Percentiles rank a stretch among this genome's conserved stretches.
phyloP scores from a whole-genome alignment of 768 basidiomycete species.

The Boletus bicolor region DNA sequence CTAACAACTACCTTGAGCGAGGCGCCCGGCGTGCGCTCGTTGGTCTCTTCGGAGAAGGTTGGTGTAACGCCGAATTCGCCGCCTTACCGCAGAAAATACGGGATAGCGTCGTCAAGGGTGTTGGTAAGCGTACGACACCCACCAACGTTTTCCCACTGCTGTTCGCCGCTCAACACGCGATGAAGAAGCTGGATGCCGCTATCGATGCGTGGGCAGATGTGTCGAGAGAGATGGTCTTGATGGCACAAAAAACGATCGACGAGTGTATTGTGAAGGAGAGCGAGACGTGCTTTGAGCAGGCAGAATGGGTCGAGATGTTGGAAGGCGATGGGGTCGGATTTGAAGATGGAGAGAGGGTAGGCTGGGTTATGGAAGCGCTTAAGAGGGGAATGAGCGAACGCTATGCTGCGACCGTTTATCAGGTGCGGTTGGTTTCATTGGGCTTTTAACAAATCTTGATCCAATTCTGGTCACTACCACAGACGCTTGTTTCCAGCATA shows the following conservation, averaged over 20 bases:
- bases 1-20: slow-evolving; percentile 65
- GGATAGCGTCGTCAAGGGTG: slow-evolving; percentile 66
- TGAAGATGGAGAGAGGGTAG: slow-evolving; percentile 75
- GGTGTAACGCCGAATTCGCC: slow-evolving; percentile 83
- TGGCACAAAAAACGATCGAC: slow-evolving; percentile 60
- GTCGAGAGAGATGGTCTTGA: slow-evolving; percentile 58
- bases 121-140: slow-evolving; percentile 66
- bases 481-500: slow-evolving; percentile 73
- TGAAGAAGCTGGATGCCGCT: slow-evolving; percentile 48
- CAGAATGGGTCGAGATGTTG: slow-evolving; percentile 75
- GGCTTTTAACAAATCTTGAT: background rate
- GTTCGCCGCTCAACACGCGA: slow-evolving; percentile 60
- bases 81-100: slow-evolving; percentile 60
- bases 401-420: slow-evolving; percentile 71
- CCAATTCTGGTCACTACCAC: background rate
- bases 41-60: slow-evolving; percentile 83
- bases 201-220: slow-evolving; percentile 50
- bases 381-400: slow-evolving; percentile 59
- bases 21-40: slow-evolving; percentile 75
- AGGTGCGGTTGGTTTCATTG: slow-evolving; percentile 42
- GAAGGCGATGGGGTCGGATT: slow-evolving; percentile 70
- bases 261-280: slow-evolving; percentile 57
- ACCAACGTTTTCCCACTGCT: slow-evolving; percentile 66
- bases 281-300: slow-evolving; percentile 61
- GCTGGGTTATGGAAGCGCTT: slow-evolving; percentile 67